Conservation (phyloP, 495 filamentous ascomycete species). For the Xanthoparmelia taractica region DNA sequence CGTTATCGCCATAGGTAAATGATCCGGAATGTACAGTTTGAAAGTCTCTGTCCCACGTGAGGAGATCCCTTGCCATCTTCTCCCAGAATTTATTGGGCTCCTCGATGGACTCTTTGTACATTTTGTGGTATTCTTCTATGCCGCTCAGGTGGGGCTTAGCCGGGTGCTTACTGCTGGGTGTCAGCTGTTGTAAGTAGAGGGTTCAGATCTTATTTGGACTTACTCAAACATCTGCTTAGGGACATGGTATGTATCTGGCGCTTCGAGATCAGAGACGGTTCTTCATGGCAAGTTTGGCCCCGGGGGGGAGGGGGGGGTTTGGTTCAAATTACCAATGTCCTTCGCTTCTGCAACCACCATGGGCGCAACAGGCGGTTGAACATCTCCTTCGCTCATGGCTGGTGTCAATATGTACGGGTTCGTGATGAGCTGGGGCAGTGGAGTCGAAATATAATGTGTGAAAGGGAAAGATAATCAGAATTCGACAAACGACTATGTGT, state of each 20-base stretch:
- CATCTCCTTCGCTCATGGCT: constrained; percentile 26
- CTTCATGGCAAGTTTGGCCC: background rate
- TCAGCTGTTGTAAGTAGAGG: constrained; percentile 4
- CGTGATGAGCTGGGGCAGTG: background rate
- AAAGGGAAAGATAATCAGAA: background rate
- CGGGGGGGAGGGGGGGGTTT: too few relatives aligned
- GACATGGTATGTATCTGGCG: constrained; percentile 25
- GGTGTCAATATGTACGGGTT: background rate
- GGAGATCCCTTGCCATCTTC: constrained; percentile 72
- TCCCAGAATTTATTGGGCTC: constrained; percentile 90
- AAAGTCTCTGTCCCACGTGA: constrained; percentile 87
- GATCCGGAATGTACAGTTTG: constrained; percentile 78
- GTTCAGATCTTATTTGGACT: background rate
- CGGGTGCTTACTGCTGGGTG: constrained; percentile 53
- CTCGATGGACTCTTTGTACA: constrained; percentile 95
- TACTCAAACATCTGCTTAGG: constrained; percentile 27
- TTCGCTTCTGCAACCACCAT: constrained; percentile 27
- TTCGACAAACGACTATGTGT: background rate
- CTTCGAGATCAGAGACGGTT: background rate
- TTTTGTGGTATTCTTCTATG: constrained; percentile 79
- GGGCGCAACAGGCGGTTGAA: constrained; percentile 16
- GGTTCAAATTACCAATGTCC: constrained; percentile 22
- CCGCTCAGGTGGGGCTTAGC: constrained; percentile 57
- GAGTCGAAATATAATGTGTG: background rate
- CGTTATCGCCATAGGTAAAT: constrained; percentile 71